Conservation (phyloP, 2,329 filamentous ascomycete genomes). For the Corynespora cassiicola region DNA sequence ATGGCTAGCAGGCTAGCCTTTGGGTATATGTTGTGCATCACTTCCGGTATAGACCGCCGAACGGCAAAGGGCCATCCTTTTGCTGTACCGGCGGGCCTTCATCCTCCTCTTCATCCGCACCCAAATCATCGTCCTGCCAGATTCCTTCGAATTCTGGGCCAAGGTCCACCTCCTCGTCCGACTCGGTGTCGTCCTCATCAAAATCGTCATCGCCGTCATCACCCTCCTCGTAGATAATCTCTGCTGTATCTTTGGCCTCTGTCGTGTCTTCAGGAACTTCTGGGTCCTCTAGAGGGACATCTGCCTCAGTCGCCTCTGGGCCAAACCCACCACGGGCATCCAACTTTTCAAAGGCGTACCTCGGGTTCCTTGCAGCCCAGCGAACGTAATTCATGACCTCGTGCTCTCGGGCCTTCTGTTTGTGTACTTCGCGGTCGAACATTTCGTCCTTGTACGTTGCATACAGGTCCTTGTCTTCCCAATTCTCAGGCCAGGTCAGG, state of each 20-base stretch:
- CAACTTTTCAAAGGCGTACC: slow-evolving; percentile 42
- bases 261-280: slow-evolving; percentile 39
- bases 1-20: too few species aligned
- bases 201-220: slow-evolving; percentile 17
- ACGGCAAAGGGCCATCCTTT: too few species aligned
- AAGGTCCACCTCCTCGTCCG: slow-evolving; percentile 21
- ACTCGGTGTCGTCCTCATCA: slow-evolving; percentile 12
- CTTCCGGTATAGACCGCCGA: too few species aligned
- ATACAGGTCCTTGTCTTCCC: slow-evolving; percentile 39
- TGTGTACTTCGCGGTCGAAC: slow-evolving; percentile 25
- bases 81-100: too few species aligned
- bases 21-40: too few species aligned
- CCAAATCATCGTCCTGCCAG: too few species aligned
- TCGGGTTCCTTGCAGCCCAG: slow-evolving; percentile 38
- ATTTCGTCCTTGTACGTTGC: slow-evolving; percentile 35
- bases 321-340: slow-evolving; percentile 16
- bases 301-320: slow-evolving; percentile 11
- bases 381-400: slow-evolving; percentile 40
- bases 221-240: slow-evolving; percentile 28
- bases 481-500: slow-evolving; percentile 38
- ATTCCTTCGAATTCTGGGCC: too few species aligned
- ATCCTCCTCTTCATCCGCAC: too few species aligned
- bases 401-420: slow-evolving; percentile 35
- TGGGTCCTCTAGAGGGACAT: slow-evolving; percentile 23
- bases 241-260: slow-evolving; percentile 34